phyloP scores from a whole-genome alignment of 257 asterid genomes.

The Jacaranda mimosifolia region DNA sequence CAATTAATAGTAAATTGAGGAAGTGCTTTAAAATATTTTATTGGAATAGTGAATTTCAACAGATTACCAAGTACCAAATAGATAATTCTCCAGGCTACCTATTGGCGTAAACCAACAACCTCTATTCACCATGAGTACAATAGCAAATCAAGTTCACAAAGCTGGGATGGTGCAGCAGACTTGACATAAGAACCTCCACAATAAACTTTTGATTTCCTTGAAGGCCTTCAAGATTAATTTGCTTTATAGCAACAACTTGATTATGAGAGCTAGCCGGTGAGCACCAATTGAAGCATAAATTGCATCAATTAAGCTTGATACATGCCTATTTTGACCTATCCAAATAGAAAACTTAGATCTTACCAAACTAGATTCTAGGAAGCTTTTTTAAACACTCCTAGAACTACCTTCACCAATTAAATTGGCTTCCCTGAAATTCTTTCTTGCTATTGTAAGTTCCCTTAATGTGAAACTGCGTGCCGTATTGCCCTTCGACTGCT shows the following conservation, averaged over 20 bases:
- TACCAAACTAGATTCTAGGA: slow-evolving; percentile 62
- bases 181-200: slow-evolving; percentile 88
- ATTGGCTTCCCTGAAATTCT: slow-evolving; percentile 74
- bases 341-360: slow-evolving; percentile 31
- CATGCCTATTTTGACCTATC: too few species aligned
- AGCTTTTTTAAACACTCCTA: slow-evolving; percentile 81
- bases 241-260: slow-evolving; percentile 84
- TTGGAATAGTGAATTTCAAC: neutral
- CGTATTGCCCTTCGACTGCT: slow-evolving; percentile 38
- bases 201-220: slow-evolving; percentile 92
- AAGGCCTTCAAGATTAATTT: slow-evolving; percentile 84
- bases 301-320: neutral
- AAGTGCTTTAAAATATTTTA: neutral
- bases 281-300: neutral
- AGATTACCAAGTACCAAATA: slow-evolving; percentile 56
- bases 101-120: slow-evolving; percentile 85
- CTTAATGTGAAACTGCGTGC: slow-evolving; percentile 78
- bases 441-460: slow-evolving; percentile 76
- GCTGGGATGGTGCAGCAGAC: slow-evolving; percentile 81
- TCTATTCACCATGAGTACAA: slow-evolving; percentile 80
- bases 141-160: slow-evolving; percentile 87
- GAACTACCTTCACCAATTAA: slow-evolving; percentile 93
- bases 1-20: neutral
- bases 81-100: slow-evolving; percentile 93
- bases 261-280: neutral